Percentiles rank a stretch among this genome's conserved stretches.
phyloP scores from a whole-genome alignment of 2,329 filamentous ascomycete species.

The Amesomyces nigricolor region DNA sequence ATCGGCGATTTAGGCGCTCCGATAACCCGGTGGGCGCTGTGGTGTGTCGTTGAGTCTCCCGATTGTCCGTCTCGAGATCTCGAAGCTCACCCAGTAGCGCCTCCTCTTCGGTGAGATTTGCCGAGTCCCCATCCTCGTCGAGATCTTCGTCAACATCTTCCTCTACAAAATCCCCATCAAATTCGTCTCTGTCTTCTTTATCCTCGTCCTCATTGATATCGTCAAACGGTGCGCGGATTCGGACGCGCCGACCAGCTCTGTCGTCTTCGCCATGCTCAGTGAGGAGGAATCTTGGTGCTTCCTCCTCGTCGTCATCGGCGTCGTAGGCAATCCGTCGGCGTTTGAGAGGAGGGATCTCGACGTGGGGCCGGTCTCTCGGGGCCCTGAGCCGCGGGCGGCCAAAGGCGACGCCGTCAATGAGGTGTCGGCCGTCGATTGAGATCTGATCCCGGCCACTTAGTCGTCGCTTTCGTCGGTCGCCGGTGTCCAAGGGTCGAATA shows the following conservation, averaged over 20 bases:
- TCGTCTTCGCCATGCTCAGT: slow-evolving; percentile 32
- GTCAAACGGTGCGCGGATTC: slow-evolving; percentile 30
- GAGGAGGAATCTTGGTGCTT: slow-evolving; percentile 26
- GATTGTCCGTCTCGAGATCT: slow-evolving; percentile 21
- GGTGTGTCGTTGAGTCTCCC: slow-evolving; percentile 10
- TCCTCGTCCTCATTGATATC: slow-evolving; percentile 28
- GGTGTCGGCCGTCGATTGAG: slow-evolving; percentile 66
- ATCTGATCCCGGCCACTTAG: slow-evolving; percentile 79
- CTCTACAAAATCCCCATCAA: slow-evolving; percentile 10
- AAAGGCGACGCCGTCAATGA: slow-evolving; percentile 81
- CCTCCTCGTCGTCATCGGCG: slow-evolving; percentile 36
- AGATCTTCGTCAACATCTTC: slow-evolving; percentile 20
- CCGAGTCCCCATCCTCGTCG: slow-evolving; percentile 8
- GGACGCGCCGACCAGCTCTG: slow-evolving; percentile 24
- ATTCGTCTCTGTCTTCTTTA: slow-evolving; percentile 5
- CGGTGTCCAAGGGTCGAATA: slow-evolving; percentile 69
- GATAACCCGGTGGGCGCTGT: slow-evolving; percentile 11
- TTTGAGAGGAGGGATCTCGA: slow-evolving; percentile 71
- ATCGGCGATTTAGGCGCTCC: not conserved
- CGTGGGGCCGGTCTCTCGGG: slow-evolving; percentile 55
- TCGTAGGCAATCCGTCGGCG: slow-evolving; percentile 48
- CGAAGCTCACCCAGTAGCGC: slow-evolving; percentile 21
- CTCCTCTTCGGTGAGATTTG: slow-evolving; percentile 8
- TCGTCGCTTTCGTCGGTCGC: slow-evolving; percentile 67
- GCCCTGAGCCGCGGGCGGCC: slow-evolving; percentile 64